These are phyloP conservation scores for Xanthoconium purpureum DNA, from an alignment of 768 basidiomycete genomes.

Conservation along the genomic window DNA sequence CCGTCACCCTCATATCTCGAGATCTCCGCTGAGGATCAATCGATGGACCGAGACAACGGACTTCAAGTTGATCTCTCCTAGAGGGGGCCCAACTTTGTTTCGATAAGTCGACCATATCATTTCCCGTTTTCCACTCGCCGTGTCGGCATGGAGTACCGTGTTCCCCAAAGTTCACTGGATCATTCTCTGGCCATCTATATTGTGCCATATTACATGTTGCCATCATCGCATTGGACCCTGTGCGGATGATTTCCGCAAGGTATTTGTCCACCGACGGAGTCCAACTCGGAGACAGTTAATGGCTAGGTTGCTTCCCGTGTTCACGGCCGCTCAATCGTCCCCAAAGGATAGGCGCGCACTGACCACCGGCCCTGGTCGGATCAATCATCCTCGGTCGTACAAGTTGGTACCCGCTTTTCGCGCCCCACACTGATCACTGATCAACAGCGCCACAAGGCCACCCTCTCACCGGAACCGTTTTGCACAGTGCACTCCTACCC, in stretches of 20 bases:
- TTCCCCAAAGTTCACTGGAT: too few species aligned
- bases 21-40: conserved; percentile 21
- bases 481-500: conserved; percentile 15
- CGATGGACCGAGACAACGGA: background rate
- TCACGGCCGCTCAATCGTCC: background rate
- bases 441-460: background rate
- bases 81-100: conserved; percentile 11
- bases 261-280: conserved; percentile 1
- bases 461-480: conserved; percentile 18
- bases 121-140: conserved; percentile 8
- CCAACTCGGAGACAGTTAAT: background rate
- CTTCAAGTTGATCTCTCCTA: background rate
- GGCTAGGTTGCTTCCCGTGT: conserved; percentile 1
- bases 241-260: conserved; percentile 21
- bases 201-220: conserved; percentile 6
- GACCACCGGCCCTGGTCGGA: background rate
- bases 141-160: background rate
- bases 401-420: background rate
- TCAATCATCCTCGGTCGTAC: conserved; percentile 5
- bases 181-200: conserved; percentile 6
- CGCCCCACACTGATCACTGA: background rate
- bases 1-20: conserved; percentile 7
- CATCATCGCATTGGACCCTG: conserved; percentile 21
- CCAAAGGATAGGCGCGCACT: background rate
- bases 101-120: conserved; percentile 7